Evolutionary conservation across 306 rosid species (phyloP).

Genomic region (Inga leiocalycina): DNA sequence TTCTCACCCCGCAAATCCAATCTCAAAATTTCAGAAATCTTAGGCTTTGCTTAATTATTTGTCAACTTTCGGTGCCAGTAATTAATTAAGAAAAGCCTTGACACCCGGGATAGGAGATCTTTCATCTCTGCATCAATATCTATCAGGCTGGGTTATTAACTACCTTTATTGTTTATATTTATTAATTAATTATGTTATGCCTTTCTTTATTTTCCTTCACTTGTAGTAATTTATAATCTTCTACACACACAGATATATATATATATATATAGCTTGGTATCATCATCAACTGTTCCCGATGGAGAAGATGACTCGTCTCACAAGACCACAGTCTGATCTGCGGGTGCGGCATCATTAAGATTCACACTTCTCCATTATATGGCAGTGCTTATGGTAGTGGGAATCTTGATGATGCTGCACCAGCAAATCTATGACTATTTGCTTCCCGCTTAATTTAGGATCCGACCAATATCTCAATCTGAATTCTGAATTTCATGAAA

Average conservation of each 20-base stretch:
- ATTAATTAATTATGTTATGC: neutral
- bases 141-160: neutral
- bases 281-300: neutral
- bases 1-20: neutral
- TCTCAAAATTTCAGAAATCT: conserved; percentile 9
- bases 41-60: conserved; percentile 9
- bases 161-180: neutral
- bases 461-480: neutral
- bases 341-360: conserved; percentile 64
- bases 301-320: neutral
- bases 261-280: neutral
- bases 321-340: conserved; percentile 40
- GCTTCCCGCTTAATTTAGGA: neutral
- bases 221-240: neutral
- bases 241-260: neutral
- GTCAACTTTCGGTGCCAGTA: conserved; percentile 42
- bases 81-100: conserved; percentile 36
- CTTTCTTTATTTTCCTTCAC: neutral
- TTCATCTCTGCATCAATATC: neutral
- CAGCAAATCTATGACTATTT: conserved; percentile 59
- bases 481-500: conserved; percentile 1
- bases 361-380: conserved; percentile 46
- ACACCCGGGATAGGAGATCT: conserved; percentile 32
- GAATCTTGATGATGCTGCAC: conserved; percentile 99
- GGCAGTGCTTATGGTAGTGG: conserved; percentile 32